A percentile compares a stretch with the other conserved stretches of the same genome.
These are phyloP conservation scores for Xylariomycetidae sp. DNA, from an alignment of 2,329 filamentous ascomycete genomes.

Conservation along the genomic window DNA sequence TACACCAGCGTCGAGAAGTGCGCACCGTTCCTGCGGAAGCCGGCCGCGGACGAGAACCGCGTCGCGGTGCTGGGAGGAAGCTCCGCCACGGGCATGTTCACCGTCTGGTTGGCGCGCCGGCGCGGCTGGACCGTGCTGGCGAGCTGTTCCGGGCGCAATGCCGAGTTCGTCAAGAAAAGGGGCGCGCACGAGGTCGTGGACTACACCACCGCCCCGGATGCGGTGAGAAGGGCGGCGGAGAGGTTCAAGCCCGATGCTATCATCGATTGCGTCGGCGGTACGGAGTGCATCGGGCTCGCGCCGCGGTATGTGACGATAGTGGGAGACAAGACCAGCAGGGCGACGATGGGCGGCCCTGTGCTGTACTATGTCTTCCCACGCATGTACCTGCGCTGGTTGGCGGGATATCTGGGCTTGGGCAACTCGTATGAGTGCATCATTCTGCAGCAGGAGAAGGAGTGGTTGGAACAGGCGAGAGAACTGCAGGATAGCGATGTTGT, in stretches of 20 bases:
- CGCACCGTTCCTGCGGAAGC: constrained; percentile 2
- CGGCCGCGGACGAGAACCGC: constrained; percentile 1
- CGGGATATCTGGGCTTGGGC: constrained; percentile 1
- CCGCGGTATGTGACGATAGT: constrained; percentile 14
- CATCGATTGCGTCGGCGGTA: constrained; percentile 13
- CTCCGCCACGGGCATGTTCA: constrained; percentile 15
- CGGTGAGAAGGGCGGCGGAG: constrained; percentile 4
- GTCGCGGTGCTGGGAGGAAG: constrained; percentile 14
- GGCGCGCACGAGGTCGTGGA: constrained; percentile 13
- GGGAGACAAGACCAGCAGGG: constrained; percentile 12
- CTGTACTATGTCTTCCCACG: constrained; percentile 2
- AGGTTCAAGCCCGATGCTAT: constrained; percentile 8
- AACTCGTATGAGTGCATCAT: constrained; percentile 5
- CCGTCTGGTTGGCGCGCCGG: constrained; percentile 8
- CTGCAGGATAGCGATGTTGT: constrained; percentile 1
- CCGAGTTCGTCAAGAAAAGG: constrained; percentile 10
- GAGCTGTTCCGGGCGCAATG: constrained; percentile 15
- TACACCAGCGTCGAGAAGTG: constrained; percentile 9
- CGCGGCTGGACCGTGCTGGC: constrained; percentile 15
- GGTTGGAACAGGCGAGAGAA: constrained; percentile 1
- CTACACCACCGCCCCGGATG: constrained; percentile 9
- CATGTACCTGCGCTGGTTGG: constrained; percentile 2
- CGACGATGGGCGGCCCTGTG: not conserved
- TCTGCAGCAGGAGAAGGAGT: not conserved
- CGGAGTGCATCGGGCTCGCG: constrained; percentile 9